phyloP scores from a whole-genome alignment of 1,284 basidiomycete genomes.

The Tetrapyrgos nigripes region DNA sequence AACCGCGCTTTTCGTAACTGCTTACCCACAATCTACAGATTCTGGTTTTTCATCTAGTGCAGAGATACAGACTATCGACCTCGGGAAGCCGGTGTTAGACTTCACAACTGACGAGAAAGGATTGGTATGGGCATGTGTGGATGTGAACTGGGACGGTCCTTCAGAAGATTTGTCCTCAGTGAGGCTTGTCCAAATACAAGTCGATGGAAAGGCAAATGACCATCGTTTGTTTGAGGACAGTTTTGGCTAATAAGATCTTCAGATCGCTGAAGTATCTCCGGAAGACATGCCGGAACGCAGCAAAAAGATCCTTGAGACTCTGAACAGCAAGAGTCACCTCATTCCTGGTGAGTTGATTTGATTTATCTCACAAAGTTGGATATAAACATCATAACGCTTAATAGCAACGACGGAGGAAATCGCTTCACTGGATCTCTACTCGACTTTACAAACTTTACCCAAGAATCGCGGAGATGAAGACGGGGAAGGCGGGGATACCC shows the following conservation, averaged over 20 bases:
- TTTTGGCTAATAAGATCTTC: slow-evolving; percentile 12
- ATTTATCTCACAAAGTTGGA: background rate
- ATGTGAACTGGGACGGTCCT: slow-evolving; percentile 45
- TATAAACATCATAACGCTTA: slow-evolving; percentile 5
- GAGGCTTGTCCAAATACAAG: slow-evolving; percentile 25
- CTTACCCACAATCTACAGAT: slow-evolving; percentile 37
- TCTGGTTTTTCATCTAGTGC: too few relatives aligned
- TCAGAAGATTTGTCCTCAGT: slow-evolving; percentile 16
- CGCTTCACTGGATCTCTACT: slow-evolving; percentile 65
- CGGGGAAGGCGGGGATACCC: slow-evolving; percentile 24
- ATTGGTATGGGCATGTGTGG: slow-evolving; percentile 56
- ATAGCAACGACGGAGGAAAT: slow-evolving; percentile 57
- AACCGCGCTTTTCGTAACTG: slow-evolving; percentile 67
- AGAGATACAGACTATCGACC: slow-evolving; percentile 51
- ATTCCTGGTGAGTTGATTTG: slow-evolving; percentile 42
- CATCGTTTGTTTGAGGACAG: background rate
- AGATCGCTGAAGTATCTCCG: slow-evolving; percentile 37
- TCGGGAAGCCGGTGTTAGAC: slow-evolving; percentile 64
- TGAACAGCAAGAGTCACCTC: slow-evolving; percentile 46
- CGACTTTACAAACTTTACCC: slow-evolving; percentile 62
- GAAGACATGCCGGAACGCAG: slow-evolving; percentile 22
- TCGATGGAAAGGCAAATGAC: slow-evolving; percentile 35
- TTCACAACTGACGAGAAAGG: slow-evolving; percentile 52
- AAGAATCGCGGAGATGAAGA: slow-evolving; percentile 61
- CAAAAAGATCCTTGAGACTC: slow-evolving; percentile 33